A percentile compares a stretch with the other conserved stretches of the same genome.
Conservation (phyloP, 345 rosid species). For the Turnera subulata region DNA sequence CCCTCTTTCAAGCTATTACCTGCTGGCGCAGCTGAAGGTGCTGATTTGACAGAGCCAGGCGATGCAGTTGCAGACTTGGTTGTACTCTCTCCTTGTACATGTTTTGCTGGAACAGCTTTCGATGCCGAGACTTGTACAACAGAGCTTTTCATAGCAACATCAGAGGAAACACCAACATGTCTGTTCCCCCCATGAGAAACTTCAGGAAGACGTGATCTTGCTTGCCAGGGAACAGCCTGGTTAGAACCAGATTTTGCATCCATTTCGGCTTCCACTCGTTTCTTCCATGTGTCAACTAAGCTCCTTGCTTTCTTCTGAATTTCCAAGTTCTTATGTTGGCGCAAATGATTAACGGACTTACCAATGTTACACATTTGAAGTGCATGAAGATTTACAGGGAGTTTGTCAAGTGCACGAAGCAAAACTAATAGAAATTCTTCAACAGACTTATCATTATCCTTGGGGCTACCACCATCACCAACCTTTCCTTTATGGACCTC, state of each 20-base stretch:
- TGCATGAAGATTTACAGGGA: conserved; percentile 88
- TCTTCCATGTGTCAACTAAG: conserved; percentile 95
- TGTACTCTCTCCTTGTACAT: conserved; percentile 43
- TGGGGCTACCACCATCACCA: conserved; percentile 61
- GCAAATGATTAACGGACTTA: conserved; percentile 82
- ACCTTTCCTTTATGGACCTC: conserved; percentile 84
- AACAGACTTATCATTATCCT: conserved; percentile 55
- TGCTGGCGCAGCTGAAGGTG: conserved; percentile 42
- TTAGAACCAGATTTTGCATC: conserved; percentile 67
- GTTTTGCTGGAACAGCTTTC: conserved; percentile 52
- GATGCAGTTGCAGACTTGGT: conserved; percentile 48
- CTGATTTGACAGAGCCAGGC: conserved; percentile 52
- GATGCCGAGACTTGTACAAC: conserved; percentile 51
- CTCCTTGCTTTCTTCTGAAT: conserved; percentile 88
- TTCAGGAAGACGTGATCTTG: conserved; percentile 61
- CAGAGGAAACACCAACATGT: conserved; percentile 51
- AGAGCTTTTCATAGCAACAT: conserved; percentile 57
- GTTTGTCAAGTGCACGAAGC: conserved; percentile 85
- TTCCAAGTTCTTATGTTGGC: conserved; percentile 70
- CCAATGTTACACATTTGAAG: conserved; percentile 87
- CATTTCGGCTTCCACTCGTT: conserved; percentile 94
- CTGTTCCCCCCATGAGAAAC: conserved; percentile 51
- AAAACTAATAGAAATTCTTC: conserved; percentile 73
- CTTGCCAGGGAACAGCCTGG: conserved; percentile 60
- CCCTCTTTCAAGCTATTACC: conserved; percentile 48